Conservation (phyloP, 2,329 filamentous ascomycete species). For the Tolypocladium paradoxum region DNA sequence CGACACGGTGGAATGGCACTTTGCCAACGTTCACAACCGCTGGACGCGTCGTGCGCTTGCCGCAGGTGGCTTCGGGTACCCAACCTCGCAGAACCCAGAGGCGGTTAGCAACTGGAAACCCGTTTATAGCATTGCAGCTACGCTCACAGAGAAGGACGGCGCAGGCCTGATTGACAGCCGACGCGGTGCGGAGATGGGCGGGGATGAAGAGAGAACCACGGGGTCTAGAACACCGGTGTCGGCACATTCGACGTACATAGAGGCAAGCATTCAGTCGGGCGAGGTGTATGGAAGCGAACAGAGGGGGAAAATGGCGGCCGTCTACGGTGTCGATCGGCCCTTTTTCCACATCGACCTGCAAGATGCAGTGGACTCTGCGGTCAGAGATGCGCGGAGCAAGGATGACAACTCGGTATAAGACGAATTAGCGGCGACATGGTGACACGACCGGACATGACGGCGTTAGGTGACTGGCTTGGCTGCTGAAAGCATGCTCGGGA, state of each 20-base stretch:
- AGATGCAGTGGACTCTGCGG: slow-evolving; percentile 28
- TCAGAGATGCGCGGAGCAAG: slow-evolving; percentile 14
- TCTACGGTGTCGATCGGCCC: slow-evolving; percentile 31
- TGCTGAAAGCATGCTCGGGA: background rate
- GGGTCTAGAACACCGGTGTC: background rate
- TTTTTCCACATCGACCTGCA: slow-evolving; percentile 37
- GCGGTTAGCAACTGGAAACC: slow-evolving; percentile 19
- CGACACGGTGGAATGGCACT: slow-evolving; percentile 38
- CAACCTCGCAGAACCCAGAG: slow-evolving; percentile 14
- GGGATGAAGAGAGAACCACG: slow-evolving; percentile 6
- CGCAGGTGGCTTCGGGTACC: slow-evolving; percentile 44
- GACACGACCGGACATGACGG: background rate
- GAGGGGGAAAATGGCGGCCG: slow-evolving; percentile 11
- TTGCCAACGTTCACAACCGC: slow-evolving; percentile 42
- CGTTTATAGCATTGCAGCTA: slow-evolving; percentile 21
- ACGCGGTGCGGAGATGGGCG: background rate
- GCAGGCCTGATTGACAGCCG: background rate
- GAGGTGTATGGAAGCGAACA: background rate
- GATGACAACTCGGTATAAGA: slow-evolving; percentile 3
- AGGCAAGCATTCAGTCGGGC: background rate
- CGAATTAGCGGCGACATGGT: background rate
- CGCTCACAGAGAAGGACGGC: slow-evolving; percentile 8
- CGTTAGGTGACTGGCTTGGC: background rate
- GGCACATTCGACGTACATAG: background rate
- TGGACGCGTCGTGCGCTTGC: slow-evolving; percentile 48